These are phyloP conservation scores for Ambrosia artemisiifolia DNA, from an alignment of 129 eudicot species.

Conservation along the genomic window DNA sequence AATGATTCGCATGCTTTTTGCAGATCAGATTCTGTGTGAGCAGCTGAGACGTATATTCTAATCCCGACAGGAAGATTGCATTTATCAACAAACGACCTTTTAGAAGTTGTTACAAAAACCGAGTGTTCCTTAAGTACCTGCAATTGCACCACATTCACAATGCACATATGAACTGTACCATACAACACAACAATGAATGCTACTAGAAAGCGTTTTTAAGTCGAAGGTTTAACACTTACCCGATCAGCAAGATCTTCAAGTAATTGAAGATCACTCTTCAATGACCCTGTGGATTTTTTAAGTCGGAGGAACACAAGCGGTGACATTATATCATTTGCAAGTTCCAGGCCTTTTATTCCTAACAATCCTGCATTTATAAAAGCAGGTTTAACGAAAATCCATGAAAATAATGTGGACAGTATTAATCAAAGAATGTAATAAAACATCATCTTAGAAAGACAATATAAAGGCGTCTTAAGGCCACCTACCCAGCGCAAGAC, in stretches of 20 bases:
- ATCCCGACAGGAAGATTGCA: conserved; percentile 74
- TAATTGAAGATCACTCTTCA: conserved; percentile 57
- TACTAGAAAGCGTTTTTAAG: background rate
- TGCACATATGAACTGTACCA: background rate
- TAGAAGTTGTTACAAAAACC: conserved; percentile 52
- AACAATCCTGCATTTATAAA: conserved; percentile 54
- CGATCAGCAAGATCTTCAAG: conserved; percentile 66
- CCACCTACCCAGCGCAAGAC: too few species aligned
- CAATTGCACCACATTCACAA: conserved; percentile 15
- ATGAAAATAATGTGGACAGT: background rate
- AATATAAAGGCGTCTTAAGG: background rate
- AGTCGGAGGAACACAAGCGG: conserved; percentile 73
- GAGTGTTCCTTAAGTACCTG: conserved; percentile 60
- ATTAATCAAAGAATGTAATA: background rate
- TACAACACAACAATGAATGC: conserved; percentile 5
- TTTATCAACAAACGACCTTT: conserved; percentile 65
- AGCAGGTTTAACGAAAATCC: background rate
- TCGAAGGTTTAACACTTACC: conserved; percentile 39
- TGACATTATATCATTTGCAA: conserved; percentile 66
- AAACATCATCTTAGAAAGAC: background rate
- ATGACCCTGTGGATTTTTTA: conserved; percentile 61
- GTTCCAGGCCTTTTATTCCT: conserved; percentile 62
- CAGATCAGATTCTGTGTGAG: conserved; percentile 68
- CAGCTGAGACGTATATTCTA: conserved; percentile 73
- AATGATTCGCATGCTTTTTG: conserved; percentile 57